Percentiles rank a stretch among this genome's conserved stretches.
Evolutionary conservation across 495 filamentous ascomycete species (phyloP).

Genomic region (Cenococcum geophilum): DNA sequence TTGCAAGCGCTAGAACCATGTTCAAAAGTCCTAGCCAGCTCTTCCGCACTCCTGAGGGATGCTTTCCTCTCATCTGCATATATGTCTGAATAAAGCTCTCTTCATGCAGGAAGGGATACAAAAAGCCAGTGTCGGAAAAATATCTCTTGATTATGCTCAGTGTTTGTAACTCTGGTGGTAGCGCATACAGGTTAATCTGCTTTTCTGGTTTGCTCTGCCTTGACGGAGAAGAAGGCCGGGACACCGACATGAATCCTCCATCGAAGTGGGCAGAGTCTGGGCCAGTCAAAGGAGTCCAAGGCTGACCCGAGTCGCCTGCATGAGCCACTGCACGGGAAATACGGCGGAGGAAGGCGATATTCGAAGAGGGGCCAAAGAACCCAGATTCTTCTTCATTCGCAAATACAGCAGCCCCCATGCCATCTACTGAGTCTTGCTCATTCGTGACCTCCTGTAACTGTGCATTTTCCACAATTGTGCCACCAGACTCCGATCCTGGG

Average conservation of each 20-base stretch:
- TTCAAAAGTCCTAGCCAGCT: conserved; percentile 37
- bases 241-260: conserved; percentile 31
- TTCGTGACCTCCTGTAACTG: conserved; percentile 28
- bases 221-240: conserved; percentile 26
- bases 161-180: conserved; percentile 31
- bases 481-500: conserved; percentile 8
- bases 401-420: conserved; percentile 41
- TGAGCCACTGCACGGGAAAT: conserved; percentile 32
- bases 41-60: conserved; percentile 37
- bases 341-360: conserved; percentile 45
- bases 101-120: conserved; percentile 42
- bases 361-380: conserved; percentile 48
- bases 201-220: conserved; percentile 3
- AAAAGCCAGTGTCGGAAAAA: conserved; percentile 41
- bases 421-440: conserved; percentile 34
- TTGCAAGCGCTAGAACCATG: conserved; percentile 35
- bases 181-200: conserved; percentile 11
- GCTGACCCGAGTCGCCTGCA: conserved; percentile 1
- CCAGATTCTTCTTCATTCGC: conserved; percentile 44
- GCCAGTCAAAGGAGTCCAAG: background rate
- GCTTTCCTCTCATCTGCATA: conserved; percentile 32
- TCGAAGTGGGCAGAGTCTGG: conserved; percentile 9
- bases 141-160: conserved; percentile 35
- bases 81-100: conserved; percentile 40
- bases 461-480: conserved; percentile 29